Evolutionary conservation across 805 yeast species (phyloP).

Genomic region (Yueomyces sinensis): DNA sequence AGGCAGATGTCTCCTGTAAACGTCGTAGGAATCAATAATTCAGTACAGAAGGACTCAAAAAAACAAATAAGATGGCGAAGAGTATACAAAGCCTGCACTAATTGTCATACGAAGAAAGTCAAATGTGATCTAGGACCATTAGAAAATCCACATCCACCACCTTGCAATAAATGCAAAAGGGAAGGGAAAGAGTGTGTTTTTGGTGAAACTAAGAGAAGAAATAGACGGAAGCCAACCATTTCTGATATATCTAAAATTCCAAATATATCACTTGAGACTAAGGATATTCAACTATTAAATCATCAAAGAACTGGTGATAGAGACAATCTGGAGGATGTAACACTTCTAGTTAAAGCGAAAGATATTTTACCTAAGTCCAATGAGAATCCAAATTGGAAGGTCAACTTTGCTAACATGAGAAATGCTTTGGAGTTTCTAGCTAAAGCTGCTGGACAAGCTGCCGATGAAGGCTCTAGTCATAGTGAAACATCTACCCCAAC

Average conservation of each 20-base stretch:
- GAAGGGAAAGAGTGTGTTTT: constrained; percentile 75
- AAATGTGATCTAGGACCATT: constrained; percentile 76
- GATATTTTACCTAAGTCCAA: too few species aligned
- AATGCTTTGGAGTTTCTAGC: constrained; percentile 65
- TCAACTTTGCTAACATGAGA: constrained; percentile 27
- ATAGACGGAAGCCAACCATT: neutral
- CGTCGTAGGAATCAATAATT: too few species aligned
- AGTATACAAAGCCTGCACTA: constrained; percentile 72
- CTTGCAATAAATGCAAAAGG: constrained; percentile 74
- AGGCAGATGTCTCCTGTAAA: too few species aligned
- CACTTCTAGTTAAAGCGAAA: too few species aligned
- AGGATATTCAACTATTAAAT: too few species aligned
- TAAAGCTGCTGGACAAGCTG: constrained; percentile 66
- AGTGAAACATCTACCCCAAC: neutral
- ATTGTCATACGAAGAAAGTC: constrained; percentile 74
- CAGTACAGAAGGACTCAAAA: neutral
- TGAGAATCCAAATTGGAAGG: constrained; percentile 9
- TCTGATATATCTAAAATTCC: neutral
- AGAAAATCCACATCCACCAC: constrained; percentile 60
- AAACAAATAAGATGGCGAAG: constrained; percentile 31
- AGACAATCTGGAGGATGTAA: too few species aligned
- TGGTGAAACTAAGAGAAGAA: constrained; percentile 6
- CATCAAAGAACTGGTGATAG: too few species aligned
- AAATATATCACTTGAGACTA: too few species aligned
- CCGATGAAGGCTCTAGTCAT: constrained; percentile 15